A percentile compares a stretch with the other conserved stretches of the same genome.
Conservation (phyloP, 345 rosid genomes). For the Arabidopsis arenosa region DNA sequence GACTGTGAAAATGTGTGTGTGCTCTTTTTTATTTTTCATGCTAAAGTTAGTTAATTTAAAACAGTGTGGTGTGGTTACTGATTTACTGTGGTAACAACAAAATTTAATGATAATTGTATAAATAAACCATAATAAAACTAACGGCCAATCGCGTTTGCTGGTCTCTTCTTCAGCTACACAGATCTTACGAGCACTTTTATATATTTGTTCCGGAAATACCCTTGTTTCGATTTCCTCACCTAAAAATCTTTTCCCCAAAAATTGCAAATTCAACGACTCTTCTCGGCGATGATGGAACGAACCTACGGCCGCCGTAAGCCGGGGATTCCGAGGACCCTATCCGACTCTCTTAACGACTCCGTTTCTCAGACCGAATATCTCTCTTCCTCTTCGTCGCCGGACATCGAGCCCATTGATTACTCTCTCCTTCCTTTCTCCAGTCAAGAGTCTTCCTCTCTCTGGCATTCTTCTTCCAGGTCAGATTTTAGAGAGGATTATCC, state of each 20-base stretch:
- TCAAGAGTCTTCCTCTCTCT: conserved; percentile 75
- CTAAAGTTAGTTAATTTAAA: background rate
- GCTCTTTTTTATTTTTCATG: too few relatives aligned
- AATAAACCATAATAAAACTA: background rate
- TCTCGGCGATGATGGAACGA: conserved; percentile 73
- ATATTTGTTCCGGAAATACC: conserved; percentile 29
- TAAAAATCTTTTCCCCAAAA: conserved; percentile 28
- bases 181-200: conserved; percentile 24
- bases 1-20: too few relatives aligned
- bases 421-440: conserved; percentile 59
- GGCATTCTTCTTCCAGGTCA: conserved; percentile 45
- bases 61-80: too few relatives aligned
- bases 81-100: background rate
- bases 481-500: conserved; percentile 37
- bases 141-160: conserved; percentile 31
- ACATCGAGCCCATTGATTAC: conserved; percentile 53
- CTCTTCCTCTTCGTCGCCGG: conserved; percentile 64
- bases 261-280: conserved; percentile 26
- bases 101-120: too few relatives aligned
- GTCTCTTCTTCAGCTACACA: conserved; percentile 23
- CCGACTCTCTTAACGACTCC: conserved; percentile 57
- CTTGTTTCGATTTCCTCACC: conserved; percentile 34
- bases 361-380: conserved; percentile 49
- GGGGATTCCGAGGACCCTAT: conserved; percentile 52
- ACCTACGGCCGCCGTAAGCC: conserved; percentile 93